phyloP scores from a whole-genome alignment of 2,329 filamentous ascomycete genomes.

The Neocucurbitaria cava region DNA sequence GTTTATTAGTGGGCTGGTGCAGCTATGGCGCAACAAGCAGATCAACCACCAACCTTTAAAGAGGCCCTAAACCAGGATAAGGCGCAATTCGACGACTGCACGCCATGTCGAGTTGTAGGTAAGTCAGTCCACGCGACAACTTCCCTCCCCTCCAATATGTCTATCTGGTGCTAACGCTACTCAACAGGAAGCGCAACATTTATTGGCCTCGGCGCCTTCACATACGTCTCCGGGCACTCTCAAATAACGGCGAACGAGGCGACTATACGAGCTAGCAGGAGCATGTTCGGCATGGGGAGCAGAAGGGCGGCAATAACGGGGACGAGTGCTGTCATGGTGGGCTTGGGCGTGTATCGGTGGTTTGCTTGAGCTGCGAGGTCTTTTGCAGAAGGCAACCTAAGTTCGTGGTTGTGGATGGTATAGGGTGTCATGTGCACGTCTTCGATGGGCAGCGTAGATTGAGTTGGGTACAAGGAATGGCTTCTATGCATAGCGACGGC shows the following conservation, averaged over 20 bases:
- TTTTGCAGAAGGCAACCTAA: neutral
- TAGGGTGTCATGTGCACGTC: too few relatives aligned
- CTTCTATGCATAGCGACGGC: neutral
- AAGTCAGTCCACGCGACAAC: constrained; percentile 12
- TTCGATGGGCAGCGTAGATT: too few relatives aligned
- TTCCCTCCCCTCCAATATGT: neutral
- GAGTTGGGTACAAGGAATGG: neutral
- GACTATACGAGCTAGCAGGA: constrained; percentile 51
- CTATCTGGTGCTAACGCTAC: neutral
- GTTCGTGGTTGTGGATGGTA: too few relatives aligned
- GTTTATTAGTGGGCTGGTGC: neutral
- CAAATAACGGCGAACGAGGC: constrained; percentile 52
- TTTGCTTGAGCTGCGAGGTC: constrained; percentile 31
- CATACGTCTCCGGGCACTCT: constrained; percentile 54
- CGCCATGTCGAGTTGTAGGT: constrained; percentile 76
- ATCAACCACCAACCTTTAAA: constrained; percentile 32
- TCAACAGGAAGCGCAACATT: constrained; percentile 53
- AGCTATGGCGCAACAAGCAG: constrained; percentile 21
- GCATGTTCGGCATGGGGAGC: constrained; percentile 51
- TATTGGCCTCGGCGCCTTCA: constrained; percentile 55
- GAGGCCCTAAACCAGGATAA: constrained; percentile 41
- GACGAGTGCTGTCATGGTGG: constrained; percentile 50
- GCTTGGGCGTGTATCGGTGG: constrained; percentile 54
- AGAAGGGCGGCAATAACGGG: constrained; percentile 51
- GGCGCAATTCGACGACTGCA: constrained; percentile 66